A percentile compares a stretch with the other conserved stretches of the same genome.
phyloP scores from a whole-genome alignment of 306 rosid species.

The Vigna unguiculata region DNA sequence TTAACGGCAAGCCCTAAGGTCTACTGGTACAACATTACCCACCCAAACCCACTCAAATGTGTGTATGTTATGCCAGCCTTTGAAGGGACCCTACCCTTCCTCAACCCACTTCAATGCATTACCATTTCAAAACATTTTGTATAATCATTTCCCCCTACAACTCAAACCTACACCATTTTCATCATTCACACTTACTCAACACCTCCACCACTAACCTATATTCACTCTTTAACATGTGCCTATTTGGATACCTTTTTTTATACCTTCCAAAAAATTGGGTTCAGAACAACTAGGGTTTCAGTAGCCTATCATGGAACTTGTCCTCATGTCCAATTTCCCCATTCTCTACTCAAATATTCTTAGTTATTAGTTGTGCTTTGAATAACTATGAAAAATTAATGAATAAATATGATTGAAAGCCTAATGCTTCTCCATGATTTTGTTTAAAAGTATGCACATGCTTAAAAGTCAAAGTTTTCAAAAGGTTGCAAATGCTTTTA shows the following conservation, averaged over 20 bases:
- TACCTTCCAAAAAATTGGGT: not conserved
- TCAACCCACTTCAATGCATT: not conserved
- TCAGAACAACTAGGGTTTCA: not conserved
- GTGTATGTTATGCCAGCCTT: not conserved
- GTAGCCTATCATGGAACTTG: not conserved
- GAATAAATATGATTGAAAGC: not conserved
- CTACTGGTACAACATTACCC: not conserved
- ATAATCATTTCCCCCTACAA: not conserved
- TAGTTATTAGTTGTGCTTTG: too few relatives aligned
- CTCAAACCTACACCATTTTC: not conserved
- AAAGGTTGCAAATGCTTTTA: not conserved
- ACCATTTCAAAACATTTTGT: not conserved
- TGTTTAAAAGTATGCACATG: too few relatives aligned
- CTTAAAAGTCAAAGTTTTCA: not conserved
- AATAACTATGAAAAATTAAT: too few relatives aligned
- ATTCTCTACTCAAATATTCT: too few relatives aligned
- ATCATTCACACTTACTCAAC: not conserved
- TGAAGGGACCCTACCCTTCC: not conserved
- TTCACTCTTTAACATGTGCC: not conserved
- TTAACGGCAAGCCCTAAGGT: slow-evolving; percentile 32
- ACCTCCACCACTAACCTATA: not conserved
- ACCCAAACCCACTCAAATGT: slow-evolving; percentile 1
- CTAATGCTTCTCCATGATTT: too few relatives aligned
- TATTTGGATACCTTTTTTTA: not conserved
- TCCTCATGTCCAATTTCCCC: not conserved